A percentile compares a stretch with the other conserved stretches of the same genome.
These are phyloP conservation scores for Clavispora santaluciae DNA, from an alignment of 805 yeast species.

Conservation along the genomic window DNA sequence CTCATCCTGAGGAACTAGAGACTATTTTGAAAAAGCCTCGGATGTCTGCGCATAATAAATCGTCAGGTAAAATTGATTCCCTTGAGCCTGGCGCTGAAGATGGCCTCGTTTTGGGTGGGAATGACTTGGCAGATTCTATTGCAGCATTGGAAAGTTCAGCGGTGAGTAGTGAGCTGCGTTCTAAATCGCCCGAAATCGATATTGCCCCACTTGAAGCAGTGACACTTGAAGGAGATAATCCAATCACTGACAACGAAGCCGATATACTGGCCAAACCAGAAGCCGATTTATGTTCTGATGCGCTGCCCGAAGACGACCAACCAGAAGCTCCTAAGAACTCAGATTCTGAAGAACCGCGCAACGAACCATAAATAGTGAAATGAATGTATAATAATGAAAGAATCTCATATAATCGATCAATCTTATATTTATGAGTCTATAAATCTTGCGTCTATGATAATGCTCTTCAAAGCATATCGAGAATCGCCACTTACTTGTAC, in stretches of 20 bases:
- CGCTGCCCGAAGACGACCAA: not conserved
- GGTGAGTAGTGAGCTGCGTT: not conserved
- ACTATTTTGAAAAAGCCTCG: not conserved
- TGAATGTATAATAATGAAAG: not conserved
- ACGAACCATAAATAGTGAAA: not conserved
- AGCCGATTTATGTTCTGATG: not conserved
- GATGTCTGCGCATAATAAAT: constrained; percentile 1
- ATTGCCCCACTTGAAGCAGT: not conserved
- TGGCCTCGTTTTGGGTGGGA: not conserved
- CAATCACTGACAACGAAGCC: no score
- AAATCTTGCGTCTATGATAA: no score
- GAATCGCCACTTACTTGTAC: no score
- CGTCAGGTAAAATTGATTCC: not conserved
- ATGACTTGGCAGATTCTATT: not conserved
- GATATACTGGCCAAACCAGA: no score
- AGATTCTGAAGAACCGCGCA: not conserved
- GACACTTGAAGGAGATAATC: not conserved
- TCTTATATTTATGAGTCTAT: not conserved
- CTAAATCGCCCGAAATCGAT: not conserved
- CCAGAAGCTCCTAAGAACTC: not conserved
- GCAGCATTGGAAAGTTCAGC: not conserved
- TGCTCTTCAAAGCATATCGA: no score
- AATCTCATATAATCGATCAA: not conserved
- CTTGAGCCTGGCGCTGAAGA: not conserved
- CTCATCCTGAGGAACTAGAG: constrained; percentile 4